Percentiles rank a stretch among this genome's conserved stretches.
These are phyloP conservation scores for Melastoma candidum DNA, from an alignment of 441 rosid species.

Conservation along the genomic window DNA sequence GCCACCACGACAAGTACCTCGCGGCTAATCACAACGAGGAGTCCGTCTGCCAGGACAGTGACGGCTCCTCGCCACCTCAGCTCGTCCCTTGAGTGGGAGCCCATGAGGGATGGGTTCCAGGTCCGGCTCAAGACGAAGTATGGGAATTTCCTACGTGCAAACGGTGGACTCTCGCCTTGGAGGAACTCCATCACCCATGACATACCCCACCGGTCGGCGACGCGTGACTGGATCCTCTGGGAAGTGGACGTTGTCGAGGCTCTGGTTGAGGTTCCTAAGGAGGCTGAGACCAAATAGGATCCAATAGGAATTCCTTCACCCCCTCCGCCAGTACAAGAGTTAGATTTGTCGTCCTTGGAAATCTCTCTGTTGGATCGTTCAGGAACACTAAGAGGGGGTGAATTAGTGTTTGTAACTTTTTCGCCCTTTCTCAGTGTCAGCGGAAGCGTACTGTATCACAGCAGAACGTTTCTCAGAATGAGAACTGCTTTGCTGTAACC, in stretches of 20 bases:
- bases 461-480: too few species aligned
- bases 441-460: too few species aligned
- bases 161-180: slow-evolving; percentile 1
- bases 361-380: too few species aligned
- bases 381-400: too few species aligned
- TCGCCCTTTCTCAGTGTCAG: too few species aligned
- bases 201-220: neutral
- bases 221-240: neutral
- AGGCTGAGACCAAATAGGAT: too few species aligned
- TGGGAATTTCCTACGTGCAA: slow-evolving; percentile 7
- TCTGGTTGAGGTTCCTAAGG: too few species aligned
- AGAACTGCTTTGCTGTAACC: too few species aligned
- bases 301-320: too few species aligned
- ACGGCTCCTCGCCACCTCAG: neutral
- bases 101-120: slow-evolving; percentile 2
- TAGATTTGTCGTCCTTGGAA: too few species aligned
- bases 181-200: slow-evolving; percentile 8
- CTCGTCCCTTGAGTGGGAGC: slow-evolving; percentile 12
- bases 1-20: slow-evolving; percentile 59
- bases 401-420: too few species aligned
- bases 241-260: neutral
- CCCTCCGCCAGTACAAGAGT: too few species aligned
- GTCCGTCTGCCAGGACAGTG: slow-evolving; percentile 38
- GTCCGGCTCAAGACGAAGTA: slow-evolving; percentile 3
- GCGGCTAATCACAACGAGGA: slow-evolving; percentile 41